A percentile compares a stretch with the other conserved stretches of the same genome.
phyloP scores from a whole-genome alignment of 1,284 basidiomycete genomes.

The Cryptococcus sp. region DNA sequence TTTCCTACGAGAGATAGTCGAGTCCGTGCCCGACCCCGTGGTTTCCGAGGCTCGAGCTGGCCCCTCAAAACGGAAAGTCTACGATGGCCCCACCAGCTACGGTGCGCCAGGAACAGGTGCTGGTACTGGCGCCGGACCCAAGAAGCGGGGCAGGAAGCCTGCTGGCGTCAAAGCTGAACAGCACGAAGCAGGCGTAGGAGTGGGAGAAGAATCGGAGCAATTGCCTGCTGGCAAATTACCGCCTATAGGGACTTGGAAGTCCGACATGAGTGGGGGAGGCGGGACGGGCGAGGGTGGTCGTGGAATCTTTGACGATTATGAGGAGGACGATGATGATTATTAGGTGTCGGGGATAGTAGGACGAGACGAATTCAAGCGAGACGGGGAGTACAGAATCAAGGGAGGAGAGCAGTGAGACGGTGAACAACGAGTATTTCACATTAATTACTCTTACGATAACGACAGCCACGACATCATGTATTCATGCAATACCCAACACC shows the following conservation, averaged over 20 bases:
- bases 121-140: not conserved
- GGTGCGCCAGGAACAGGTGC: not conserved
- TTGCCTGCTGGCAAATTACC: conserved; percentile 23
- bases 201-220: conserved; percentile 47
- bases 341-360: conserved; percentile 7
- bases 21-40: conserved; percentile 80
- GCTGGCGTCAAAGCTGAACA: not conserved
- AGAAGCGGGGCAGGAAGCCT: not conserved
- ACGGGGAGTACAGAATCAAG: not conserved
- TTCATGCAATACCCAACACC: too few species aligned
- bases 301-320: conserved; percentile 49
- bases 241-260: conserved; percentile 57
- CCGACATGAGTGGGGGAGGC: conserved; percentile 56
- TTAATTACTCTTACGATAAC: too few species aligned
- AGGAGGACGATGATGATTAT: conserved; percentile 50
- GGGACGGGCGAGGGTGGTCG: conserved; percentile 47
- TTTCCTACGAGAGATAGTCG: conserved; percentile 94
- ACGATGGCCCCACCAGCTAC: not conserved
- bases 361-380: not conserved
- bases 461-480: too few species aligned
- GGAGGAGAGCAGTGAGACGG: too few species aligned
- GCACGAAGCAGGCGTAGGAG: not conserved
- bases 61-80: conserved; percentile 17
- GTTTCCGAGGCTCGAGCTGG: conserved; percentile 19
- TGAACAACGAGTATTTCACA: too few species aligned